Base-by-base conservation (phyloP, 2,329 filamentous ascomycete genomes). In the Decorospora gaudefroyi region DNA sequence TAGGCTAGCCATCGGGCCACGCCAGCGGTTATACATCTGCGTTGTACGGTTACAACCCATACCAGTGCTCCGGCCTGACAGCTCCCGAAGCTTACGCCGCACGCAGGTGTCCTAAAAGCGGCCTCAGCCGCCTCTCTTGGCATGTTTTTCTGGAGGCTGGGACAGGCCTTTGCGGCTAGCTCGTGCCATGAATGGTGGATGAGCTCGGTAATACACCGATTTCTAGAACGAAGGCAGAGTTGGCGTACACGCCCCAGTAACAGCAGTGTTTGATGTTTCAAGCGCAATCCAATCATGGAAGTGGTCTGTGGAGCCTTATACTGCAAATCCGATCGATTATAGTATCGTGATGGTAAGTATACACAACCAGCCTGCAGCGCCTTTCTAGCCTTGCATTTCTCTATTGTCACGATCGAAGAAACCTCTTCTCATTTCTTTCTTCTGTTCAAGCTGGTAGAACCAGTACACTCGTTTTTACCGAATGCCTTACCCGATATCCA, bases 61-160 rank as follows among this genome's bases (percentile, higher is more conserved):
- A 44, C 46, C 43, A 52, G 55, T 45, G 46, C 45, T 22, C 47
- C 53, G 55, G 52, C 28, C 48, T 51, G 52, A 51, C 49, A 54
- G 45, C 46, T 44, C 42, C 55, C 55, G 51, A 62, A 16, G 44
- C 44, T 46, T 34, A 46, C 52, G 55, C 55, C 59, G 53, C 47
- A 60, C 42, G 46, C 43, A 53, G 30, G 31, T 50, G 33, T 53
- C 48, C 46, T 58, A 43, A 44, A 47, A 53, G 34, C 28, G 48
- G 30, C 48, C 57, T 64, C 55, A 63, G 62, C 55, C 60, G 55
- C 59, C 31, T 61, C 34, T 57, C 57, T 60, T 62, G 59, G 62
- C 50, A 50, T 33, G 26, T 44, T 50, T 52, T 51, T 32, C 35
- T 49, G 42, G 56, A 56, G 49, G 53, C 39, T 47, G 49, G 46